Evolutionary conservation across 2,329 filamentous ascomycete species (phyloP), one percentile per base, ranked within the genome.

Genomic region (Colletotrichum lini): DNA sequence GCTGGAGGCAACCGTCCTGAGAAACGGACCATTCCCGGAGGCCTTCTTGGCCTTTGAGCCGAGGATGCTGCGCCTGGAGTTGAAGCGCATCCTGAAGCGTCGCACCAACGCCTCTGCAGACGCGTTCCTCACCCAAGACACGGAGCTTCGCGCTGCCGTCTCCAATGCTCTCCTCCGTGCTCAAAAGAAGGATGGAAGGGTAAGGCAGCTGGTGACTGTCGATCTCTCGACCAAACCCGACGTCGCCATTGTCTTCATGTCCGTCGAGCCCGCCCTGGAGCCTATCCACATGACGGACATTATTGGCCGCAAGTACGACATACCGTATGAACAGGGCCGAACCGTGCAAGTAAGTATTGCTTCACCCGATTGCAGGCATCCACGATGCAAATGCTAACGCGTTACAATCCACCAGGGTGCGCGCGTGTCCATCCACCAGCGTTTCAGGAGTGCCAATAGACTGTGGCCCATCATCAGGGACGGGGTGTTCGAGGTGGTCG

Each of bases 161-260:
- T 52, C 57, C 16, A 47, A 49, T 21, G 64, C 68, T 6, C 68
- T 59, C 0, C 53, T 53, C 38, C 68, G 65, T 21, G 64, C 68
- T 0, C 57, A 67, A 13, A 57, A 42, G 13, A 71, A 71, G 45
- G 68, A 71, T 40, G 68, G 68, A 1, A 59, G 68, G 5, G 38
- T n/a, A 35, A 58, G 68, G 4, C 66, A 54, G 45, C 47, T 71
- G 10, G 54, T 71, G 2, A 44, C 68, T 21, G 65, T 71, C 26
- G 68, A 68, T 9, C 50, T 45, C 18, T n/a, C 26, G 4, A 45
- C 42, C 2, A 40, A 54, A 18, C 58, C 65, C 1, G 65, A 71
- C 7, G 66, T 68, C 4, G 47, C 66, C 8, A 40, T 71, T 4
- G 65, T 60, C 13, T 71, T 59, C 47, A 71, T 71, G 68, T 68